Base-by-base conservation (phyloP, 2,329 filamentous ascomycete genomes). In the Pseudocercospora vitis region DNA sequence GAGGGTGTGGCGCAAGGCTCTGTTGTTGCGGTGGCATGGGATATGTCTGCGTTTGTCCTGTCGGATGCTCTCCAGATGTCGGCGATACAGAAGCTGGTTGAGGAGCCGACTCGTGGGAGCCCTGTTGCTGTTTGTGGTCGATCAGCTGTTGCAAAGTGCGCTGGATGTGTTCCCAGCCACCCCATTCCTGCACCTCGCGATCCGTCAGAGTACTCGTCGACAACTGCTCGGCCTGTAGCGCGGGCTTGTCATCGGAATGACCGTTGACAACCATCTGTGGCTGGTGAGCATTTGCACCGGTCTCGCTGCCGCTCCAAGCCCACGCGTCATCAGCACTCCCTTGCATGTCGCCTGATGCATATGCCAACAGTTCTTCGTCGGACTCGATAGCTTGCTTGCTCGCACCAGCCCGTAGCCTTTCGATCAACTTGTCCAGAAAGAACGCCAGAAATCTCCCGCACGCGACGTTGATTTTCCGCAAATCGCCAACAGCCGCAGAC, bases 311-410 rank as follows among this genome's bases (percentile, higher is more conserved):
- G 5, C 66, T 61, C 92, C 91, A 96, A 3, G 91, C 81, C 92
- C 92, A 97, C 9, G 86, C 85, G 29, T 83, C 83, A 48, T 91
- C 86, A 0, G 80, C 78, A n/a, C 81, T 84, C 1, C 86, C 88
- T 71, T 97, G 92, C 65, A 95, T 78, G 71, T 97, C 94, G 0
- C 86, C 88, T 24, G 88, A 92, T 1, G 88, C 84, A 64, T 96
- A 96, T 0, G 86, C 89, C 23, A 97, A 75, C 62, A 97, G 81
- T 68, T 96, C 92, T 68, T 97, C 91, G 65, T 99, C 91, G 2
- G 78, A 77, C 40, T 84, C 81, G 1, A 82, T 66, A 39, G 71
- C 68, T 28, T 71, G 66, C 24, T 70, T 70, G 2, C 64, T 65
- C 0, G 68, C 61, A 12, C 73, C 72, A 19, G 70, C 74, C 8